Evolutionary conservation across 1,284 basidiomycete genomes (phyloP), one percentile per base, ranked within the genome.

Genomic region (Athelia psychrophila): DNA sequence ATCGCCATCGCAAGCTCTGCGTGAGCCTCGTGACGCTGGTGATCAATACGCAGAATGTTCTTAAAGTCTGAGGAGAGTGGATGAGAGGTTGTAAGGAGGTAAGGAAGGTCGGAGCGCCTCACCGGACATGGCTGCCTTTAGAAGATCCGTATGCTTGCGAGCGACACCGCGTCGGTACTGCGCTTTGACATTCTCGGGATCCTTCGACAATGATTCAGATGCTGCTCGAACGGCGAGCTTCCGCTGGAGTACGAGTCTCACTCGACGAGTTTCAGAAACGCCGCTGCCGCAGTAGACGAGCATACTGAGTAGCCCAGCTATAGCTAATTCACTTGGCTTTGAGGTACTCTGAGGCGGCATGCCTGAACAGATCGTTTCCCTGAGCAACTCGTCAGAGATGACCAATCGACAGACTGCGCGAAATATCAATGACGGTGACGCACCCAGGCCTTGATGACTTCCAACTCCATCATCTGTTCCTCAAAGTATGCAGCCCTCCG

Each of bases 121-220:
- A 73, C 76, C 77, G 13, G 62, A 61, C 51, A 69, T 64, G 1
- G 78, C 77, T 1, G 65, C 69, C 6, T 54, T 58, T 20, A 73
- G 58, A 5, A 70, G 54, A 1, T 65, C 57, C 48, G 68, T 63
- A 30, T 68, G 72, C 45, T 74, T 70, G 13, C 75, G 61, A 2
- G 77, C 74, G 1, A 74, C 53, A 9, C 72, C 77, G 33, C 79
- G 64, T 12, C 72, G 60, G 53, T 72, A 77, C 4, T 77, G 66
- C 5, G 76, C 76, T 54, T 75, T 74, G 16, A 71, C 50, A 24
- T 68, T 67, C 54, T 66, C 67, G 1, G 75, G 76, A 44, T 78
- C 70, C 24, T 71, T 61, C 2, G 64, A 56, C 18, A 79, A 63
- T 0, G 75, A 75, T 15, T 69, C 62, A 2, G 66, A 68, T 3